phyloP scores from a whole-genome alignment of 2,329 filamentous ascomycete species.

The Diplodia scrobiculata region DNA sequence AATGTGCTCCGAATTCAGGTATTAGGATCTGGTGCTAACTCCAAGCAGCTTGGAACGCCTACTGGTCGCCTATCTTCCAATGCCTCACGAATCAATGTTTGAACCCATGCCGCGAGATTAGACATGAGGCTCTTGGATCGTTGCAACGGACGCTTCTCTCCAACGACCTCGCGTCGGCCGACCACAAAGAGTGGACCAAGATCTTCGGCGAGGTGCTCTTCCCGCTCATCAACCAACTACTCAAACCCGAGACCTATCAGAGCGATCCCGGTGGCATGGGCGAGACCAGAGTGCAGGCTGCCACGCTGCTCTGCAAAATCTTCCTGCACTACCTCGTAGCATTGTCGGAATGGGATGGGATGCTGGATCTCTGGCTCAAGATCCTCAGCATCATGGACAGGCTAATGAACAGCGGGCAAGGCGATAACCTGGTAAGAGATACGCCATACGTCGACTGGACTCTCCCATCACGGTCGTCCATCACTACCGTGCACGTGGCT shows the following conservation, averaged over 20 bases:
- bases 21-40: constrained; percentile 28
- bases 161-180: constrained; percentile 76
- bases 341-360: constrained; percentile 80
- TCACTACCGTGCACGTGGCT: not conserved
- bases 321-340: constrained; percentile 91
- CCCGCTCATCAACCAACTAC: constrained; percentile 78
- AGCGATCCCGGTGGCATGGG: constrained; percentile 91
- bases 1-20: constrained; percentile 33
- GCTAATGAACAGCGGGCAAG: constrained; percentile 92
- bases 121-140: constrained; percentile 82
- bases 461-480: not conserved
- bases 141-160: constrained; percentile 85
- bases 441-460: not conserved
- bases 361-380: constrained; percentile 87
- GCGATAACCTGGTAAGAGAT: constrained; percentile 74
- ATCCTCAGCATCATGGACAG: constrained; percentile 95
- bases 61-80: constrained; percentile 94
- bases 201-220: constrained; percentile 95
- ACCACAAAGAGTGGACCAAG: constrained; percentile 89
- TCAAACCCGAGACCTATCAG: constrained; percentile 94
- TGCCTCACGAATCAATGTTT: constrained; percentile 86
- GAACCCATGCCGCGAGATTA: constrained; percentile 90
- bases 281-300: constrained; percentile 88
- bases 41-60: constrained; percentile 81
- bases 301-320: constrained; percentile 89